Evolutionary conservation across 495 filamentous ascomycete genomes (phyloP).

Genomic region (Xylona heveae): DNA sequence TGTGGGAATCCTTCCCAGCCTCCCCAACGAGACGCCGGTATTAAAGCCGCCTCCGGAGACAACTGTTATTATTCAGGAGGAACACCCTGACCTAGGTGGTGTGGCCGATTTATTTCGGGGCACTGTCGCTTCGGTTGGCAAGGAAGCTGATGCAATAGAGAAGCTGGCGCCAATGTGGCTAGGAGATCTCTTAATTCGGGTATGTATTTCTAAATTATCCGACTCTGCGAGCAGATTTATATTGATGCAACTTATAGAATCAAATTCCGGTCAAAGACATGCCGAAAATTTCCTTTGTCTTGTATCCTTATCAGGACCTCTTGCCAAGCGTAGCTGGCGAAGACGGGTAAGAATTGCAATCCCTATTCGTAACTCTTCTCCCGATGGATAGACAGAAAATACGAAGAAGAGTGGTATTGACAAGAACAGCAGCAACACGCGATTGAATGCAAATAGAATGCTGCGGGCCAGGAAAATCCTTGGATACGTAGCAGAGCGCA

Average conservation of each 20-base stretch:
- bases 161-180: constrained; percentile 75
- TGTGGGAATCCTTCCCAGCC: constrained; percentile 51
- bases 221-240: too few species aligned
- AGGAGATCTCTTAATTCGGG: constrained; percentile 66
- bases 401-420: constrained; percentile 20
- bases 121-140: constrained; percentile 52
- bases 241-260: constrained; percentile 28
- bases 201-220: constrained; percentile 13
- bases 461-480: constrained; percentile 88
- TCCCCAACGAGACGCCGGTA: constrained; percentile 67
- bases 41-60: constrained; percentile 60
- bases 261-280: constrained; percentile 73
- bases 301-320: constrained; percentile 63
- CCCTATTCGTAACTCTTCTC: background rate
- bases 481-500: constrained; percentile 74
- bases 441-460: constrained; percentile 94
- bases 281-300: constrained; percentile 75
- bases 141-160: constrained; percentile 68
- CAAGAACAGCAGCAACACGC: constrained; percentile 38
- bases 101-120: constrained; percentile 84
- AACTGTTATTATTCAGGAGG: constrained; percentile 86
- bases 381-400: constrained; percentile 8
- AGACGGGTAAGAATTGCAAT: constrained; percentile 12
- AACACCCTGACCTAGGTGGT: constrained; percentile 67
- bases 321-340: constrained; percentile 28